These are phyloP conservation scores for Pharus latifolius DNA, from an alignment of 176 grass and related monocot species.

Conservation along the genomic window DNA sequence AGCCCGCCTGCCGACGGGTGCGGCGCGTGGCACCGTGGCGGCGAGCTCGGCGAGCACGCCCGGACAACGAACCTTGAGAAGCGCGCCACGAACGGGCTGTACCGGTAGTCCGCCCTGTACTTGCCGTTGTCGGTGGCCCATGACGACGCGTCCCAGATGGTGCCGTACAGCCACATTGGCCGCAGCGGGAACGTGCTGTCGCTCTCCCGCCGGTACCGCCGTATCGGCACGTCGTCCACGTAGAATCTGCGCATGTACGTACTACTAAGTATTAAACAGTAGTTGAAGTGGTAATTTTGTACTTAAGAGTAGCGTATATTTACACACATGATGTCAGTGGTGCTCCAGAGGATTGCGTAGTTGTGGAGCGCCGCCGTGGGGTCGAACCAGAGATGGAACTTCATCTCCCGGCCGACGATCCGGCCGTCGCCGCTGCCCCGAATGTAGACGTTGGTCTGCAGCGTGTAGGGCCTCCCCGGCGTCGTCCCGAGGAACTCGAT, in stretches of 20 bases:
- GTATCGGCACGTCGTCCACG: slow-evolving; percentile 37
- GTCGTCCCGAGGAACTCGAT: slow-evolving; percentile 48
- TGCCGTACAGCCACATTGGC: slow-evolving; percentile 43
- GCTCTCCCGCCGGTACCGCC: slow-evolving; percentile 25
- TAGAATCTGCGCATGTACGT: slow-evolving; percentile 12
- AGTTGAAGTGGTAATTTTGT: too few relatives aligned
- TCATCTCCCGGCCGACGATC: slow-evolving; percentile 43
- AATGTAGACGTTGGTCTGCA: slow-evolving; percentile 53
- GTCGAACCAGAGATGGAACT: too few relatives aligned
- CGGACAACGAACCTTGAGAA: slow-evolving; percentile 27
- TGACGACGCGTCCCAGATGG: slow-evolving; percentile 47
- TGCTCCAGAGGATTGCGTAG: slow-evolving; percentile 29
- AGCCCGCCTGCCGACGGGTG: slow-evolving; percentile 8
- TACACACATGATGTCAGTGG: slow-evolving; percentile 35
- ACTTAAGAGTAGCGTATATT: too few relatives aligned
- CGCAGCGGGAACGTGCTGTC: slow-evolving; percentile 20
- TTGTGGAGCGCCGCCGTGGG: slow-evolving; percentile 29
- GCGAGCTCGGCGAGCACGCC: slow-evolving; percentile 12
- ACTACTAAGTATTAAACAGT: too few relatives aligned
- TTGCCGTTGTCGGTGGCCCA: slow-evolving; percentile 47
- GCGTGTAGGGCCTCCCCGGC: slow-evolving; percentile 28
- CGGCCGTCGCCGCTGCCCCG: slow-evolving; percentile 40
- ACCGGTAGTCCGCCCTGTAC: slow-evolving; percentile 39
- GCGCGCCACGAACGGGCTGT: slow-evolving; percentile 31
- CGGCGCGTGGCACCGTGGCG: slow-evolving; percentile 2